Conservation (phyloP, 306 rosid genomes). For the Glycyrrhiza uralensis region DNA sequence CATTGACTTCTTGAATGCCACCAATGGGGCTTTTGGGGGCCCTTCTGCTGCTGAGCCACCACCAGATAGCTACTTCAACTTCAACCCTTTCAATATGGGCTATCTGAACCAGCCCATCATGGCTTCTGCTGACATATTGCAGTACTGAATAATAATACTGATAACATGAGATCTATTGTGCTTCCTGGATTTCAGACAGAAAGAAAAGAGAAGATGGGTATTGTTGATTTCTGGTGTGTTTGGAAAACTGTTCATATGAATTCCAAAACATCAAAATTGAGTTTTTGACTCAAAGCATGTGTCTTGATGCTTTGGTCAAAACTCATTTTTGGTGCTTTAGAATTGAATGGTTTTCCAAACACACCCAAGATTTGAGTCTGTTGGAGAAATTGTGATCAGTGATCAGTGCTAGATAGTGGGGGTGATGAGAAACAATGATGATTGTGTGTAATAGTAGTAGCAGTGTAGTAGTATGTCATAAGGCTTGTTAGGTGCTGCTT, state of each 20-base stretch:
- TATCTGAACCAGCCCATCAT: slow-evolving; percentile 61
- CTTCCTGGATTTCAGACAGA: neutral
- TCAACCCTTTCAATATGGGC: slow-evolving; percentile 41
- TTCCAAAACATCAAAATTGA: no score
- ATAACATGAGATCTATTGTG: neutral
- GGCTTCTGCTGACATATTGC: slow-evolving; percentile 60
- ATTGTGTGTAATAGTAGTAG: no score
- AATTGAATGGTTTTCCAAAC: no score
- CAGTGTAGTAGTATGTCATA: neutral
- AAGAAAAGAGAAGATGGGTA: neutral
- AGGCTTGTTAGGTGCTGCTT: slow-evolving; percentile 24
- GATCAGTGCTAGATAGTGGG: neutral
- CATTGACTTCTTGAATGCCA: slow-evolving; percentile 37
- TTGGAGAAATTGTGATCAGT: neutral
- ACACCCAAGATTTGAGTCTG: slow-evolving; percentile 9
- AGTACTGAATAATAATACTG: no score
- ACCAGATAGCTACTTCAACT: slow-evolving; percentile 27
- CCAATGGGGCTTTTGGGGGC: slow-evolving; percentile 32
- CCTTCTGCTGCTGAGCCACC: neutral
- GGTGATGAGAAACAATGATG: slow-evolving; percentile 31
- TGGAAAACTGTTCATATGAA: no score
- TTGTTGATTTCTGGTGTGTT: neutral
- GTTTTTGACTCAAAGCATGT: no score
- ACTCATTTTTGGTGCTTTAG: no score
- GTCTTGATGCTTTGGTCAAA: no score